phyloP scores from a whole-genome alignment of 1,284 basidiomycete genomes.

The Tranzscheliella williamsii region DNA sequence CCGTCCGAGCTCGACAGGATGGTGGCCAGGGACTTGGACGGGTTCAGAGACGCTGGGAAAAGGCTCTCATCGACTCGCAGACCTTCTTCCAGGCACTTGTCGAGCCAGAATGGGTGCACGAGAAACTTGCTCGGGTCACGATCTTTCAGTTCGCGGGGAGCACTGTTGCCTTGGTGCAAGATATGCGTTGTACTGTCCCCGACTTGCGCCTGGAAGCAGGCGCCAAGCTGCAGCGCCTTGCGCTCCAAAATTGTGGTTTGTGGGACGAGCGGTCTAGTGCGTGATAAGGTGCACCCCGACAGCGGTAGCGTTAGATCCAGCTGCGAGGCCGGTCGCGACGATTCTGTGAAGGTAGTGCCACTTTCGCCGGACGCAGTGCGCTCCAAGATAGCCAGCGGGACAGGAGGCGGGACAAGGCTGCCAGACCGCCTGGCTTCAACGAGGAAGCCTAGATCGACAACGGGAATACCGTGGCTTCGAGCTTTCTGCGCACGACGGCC shows the following conservation, averaged over 20 bases:
- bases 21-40: slow-evolving; percentile 19
- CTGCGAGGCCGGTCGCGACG: background rate
- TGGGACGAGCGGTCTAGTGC: slow-evolving; percentile 11
- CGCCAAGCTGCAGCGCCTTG: slow-evolving; percentile 32
- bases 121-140: slow-evolving; percentile 4
- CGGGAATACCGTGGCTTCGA: slow-evolving; percentile 21
- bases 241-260: slow-evolving; percentile 25
- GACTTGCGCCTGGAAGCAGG: slow-evolving; percentile 14
- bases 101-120: slow-evolving; percentile 38
- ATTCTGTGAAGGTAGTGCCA: background rate
- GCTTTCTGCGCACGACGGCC: slow-evolving; percentile 22
- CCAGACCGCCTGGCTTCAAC: slow-evolving; percentile 17
- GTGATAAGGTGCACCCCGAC: slow-evolving; percentile 19
- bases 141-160: slow-evolving; percentile 18
- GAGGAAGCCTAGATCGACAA: slow-evolving; percentile 30
- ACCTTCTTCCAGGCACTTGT: slow-evolving; percentile 28
- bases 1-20: slow-evolving; percentile 33
- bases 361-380: background rate
- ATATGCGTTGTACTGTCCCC: slow-evolving; percentile 20
- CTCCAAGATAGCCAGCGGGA: background rate
- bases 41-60: slow-evolving; percentile 25
- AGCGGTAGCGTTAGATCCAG: slow-evolving; percentile 5
- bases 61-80: slow-evolving; percentile 33
- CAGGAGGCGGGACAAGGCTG: slow-evolving; percentile 8
- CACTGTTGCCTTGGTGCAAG: slow-evolving; percentile 14